Percentiles rank a stretch among this genome's conserved stretches.
These are phyloP conservation scores for Berkeleyomyces rouxiae DNA, from an alignment of 2,329 filamentous ascomycete species.

Conservation along the genomic window DNA sequence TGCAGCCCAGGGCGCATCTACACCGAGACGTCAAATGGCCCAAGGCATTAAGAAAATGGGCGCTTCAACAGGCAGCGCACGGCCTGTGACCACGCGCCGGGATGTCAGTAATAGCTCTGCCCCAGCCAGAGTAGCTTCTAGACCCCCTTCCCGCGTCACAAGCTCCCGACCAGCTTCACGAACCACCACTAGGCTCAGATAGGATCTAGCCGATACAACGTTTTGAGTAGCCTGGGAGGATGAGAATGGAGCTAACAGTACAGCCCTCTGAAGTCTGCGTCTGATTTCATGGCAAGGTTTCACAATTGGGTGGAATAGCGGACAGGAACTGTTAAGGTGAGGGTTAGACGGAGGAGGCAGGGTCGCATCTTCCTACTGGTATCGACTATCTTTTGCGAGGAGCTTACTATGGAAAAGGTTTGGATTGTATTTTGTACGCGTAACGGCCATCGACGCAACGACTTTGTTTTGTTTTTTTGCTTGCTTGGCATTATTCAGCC, in stretches of 20 bases:
- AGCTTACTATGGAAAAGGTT: neutral
- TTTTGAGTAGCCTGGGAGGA: neutral
- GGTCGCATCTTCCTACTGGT: too few relatives aligned
- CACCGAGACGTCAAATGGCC: constrained; percentile 20
- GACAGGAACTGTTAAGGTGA: too few relatives aligned
- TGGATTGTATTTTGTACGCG: constrained; percentile 3
- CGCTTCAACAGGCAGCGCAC: neutral
- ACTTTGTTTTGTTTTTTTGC: constrained; percentile 5
- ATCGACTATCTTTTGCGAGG: neutral
- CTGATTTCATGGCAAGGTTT: too few relatives aligned
- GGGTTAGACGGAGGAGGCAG: too few relatives aligned
- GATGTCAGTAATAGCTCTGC: neutral
- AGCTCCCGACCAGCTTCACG: constrained; percentile 1
- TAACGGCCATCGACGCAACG: constrained; percentile 1
- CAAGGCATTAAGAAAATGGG: constrained; percentile 4
- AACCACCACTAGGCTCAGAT: constrained; percentile 5
- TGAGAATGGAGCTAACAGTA: neutral
- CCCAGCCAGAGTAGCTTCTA: constrained; percentile 2
- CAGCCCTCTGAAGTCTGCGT: neutral
- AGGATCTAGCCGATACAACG: constrained; percentile 2
- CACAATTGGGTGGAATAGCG: too few relatives aligned
- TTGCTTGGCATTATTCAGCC: too few relatives aligned
- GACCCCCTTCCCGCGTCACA: constrained; percentile 2
- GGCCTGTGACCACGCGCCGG: neutral
- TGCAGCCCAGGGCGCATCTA: constrained; percentile 41